Evolutionary conservation across 805 yeast genomes (phyloP).

Genomic region (Millerozyma acaciae): DNA sequence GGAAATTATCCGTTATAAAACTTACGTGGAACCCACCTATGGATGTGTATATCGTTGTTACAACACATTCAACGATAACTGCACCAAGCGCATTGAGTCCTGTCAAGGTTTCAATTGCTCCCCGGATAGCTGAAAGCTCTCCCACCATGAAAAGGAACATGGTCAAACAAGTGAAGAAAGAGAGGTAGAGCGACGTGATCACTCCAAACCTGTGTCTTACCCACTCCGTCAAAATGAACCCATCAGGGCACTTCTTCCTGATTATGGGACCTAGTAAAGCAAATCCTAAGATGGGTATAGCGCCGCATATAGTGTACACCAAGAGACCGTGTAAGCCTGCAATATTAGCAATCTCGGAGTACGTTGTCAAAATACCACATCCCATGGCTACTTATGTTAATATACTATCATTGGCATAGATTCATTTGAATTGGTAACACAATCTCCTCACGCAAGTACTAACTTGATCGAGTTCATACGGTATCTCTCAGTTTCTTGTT

Average conservation of each 20-base stretch:
- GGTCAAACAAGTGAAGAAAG: constrained; percentile 79
- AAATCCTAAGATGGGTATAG: constrained; percentile 82
- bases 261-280: constrained; percentile 79
- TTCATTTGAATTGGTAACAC: constrained; percentile 11
- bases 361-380: constrained; percentile 81
- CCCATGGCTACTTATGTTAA: constrained; percentile 60
- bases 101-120: constrained; percentile 73
- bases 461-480: constrained; percentile 44
- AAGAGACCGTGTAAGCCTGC: constrained; percentile 85
- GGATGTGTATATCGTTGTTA: constrained; percentile 81
- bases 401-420: background rate
- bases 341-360: constrained; percentile 79
- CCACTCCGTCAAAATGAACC: constrained; percentile 93
- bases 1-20: constrained; percentile 81
- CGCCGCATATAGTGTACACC: constrained; percentile 75
- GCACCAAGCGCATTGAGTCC: constrained; percentile 77
- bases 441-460: constrained; percentile 44
- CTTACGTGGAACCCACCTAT: constrained; percentile 89
- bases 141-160: constrained; percentile 84
- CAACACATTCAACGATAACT: constrained; percentile 78
- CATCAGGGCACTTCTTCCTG: constrained; percentile 76
- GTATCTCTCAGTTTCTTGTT: constrained; percentile 35
- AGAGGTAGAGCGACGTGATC: constrained; percentile 66
- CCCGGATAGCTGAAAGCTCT: constrained; percentile 76
- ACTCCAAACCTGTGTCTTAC: constrained; percentile 78